phyloP scores from a whole-genome alignment of 176 grass and related monocot species.

The Tillandsia fasciculata region DNA sequence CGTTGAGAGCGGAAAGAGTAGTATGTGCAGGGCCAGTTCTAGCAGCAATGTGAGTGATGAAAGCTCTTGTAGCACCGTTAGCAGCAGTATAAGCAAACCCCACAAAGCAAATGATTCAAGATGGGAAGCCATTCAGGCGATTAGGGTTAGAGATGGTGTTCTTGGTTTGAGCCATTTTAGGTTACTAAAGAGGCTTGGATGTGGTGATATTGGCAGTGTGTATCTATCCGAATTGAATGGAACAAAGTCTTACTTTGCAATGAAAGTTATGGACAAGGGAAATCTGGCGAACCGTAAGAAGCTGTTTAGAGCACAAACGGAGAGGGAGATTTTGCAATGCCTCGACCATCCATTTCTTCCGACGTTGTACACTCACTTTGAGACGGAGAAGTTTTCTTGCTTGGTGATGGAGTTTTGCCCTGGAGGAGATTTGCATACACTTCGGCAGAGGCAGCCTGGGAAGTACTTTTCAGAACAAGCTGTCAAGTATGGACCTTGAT shows the following conservation, averaged over 20 bases:
- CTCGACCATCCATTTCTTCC: conserved; percentile 1
- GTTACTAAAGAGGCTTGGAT: conserved; percentile 1
- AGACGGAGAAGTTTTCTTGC: neutral
- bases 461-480: conserved; percentile 3
- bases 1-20: conserved; percentile 1
- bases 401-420: conserved; percentile 5
- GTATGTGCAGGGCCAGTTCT: conserved; percentile 1
- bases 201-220: conserved; percentile 5
- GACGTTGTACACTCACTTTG: neutral
- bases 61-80: neutral
- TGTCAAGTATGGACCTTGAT: neutral
- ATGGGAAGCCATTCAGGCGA: conserved; percentile 1
- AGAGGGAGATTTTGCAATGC: conserved; percentile 1
- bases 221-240: neutral
- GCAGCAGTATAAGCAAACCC: neutral
- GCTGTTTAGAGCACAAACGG: neutral
- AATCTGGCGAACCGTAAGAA: neutral
- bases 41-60: conserved; percentile 1
- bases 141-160: neutral
- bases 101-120: conserved; percentile 8
- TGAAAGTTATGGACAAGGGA: conserved; percentile 6
- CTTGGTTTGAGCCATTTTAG: conserved; percentile 2
- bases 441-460: conserved; percentile 2
- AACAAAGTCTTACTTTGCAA: conserved; percentile 4
- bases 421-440: neutral